These are phyloP conservation scores for Lodderomyces elongisporus DNA, from an alignment of 1,139 yeast genomes.

Conservation along the genomic window DNA sequence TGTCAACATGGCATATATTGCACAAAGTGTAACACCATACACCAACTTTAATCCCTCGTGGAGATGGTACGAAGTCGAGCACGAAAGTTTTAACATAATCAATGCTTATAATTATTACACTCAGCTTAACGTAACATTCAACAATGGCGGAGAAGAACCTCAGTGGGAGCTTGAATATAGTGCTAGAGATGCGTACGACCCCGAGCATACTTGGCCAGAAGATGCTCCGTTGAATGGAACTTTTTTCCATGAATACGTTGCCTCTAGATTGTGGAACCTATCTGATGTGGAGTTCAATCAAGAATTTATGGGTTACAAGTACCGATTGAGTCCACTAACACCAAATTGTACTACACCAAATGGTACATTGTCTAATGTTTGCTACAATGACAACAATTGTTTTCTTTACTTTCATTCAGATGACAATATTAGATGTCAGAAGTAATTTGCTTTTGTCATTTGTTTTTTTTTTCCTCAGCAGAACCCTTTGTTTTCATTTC, in stretches of 20 bases:
- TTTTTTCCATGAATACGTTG: constrained; percentile 48
- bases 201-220: constrained; percentile 45
- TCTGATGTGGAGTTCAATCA: constrained; percentile 40
- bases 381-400: constrained; percentile 25
- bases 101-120: constrained; percentile 56
- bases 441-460: too few relatives aligned
- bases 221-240: constrained; percentile 54
- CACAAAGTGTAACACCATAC: constrained; percentile 65
- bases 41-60: constrained; percentile 60
- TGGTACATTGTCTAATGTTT: constrained; percentile 1
- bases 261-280: constrained; percentile 28
- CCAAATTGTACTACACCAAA: constrained; percentile 32
- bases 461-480: too few relatives aligned
- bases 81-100: constrained; percentile 55
- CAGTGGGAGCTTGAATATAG: constrained; percentile 51
- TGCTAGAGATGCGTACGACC: constrained; percentile 48
- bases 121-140: constrained; percentile 47
- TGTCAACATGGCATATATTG: constrained; percentile 57
- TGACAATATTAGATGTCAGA: constrained; percentile 8
- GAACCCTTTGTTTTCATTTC: too few relatives aligned
- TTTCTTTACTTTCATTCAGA: constrained; percentile 11
- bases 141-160: constrained; percentile 47
- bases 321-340: constrained; percentile 49
- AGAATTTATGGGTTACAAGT: constrained; percentile 41
- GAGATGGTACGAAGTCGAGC: constrained; percentile 68